These are phyloP conservation scores for Tarenaya hassleriana DNA, from an alignment of 345 rosid genomes.

Conservation along the genomic window DNA sequence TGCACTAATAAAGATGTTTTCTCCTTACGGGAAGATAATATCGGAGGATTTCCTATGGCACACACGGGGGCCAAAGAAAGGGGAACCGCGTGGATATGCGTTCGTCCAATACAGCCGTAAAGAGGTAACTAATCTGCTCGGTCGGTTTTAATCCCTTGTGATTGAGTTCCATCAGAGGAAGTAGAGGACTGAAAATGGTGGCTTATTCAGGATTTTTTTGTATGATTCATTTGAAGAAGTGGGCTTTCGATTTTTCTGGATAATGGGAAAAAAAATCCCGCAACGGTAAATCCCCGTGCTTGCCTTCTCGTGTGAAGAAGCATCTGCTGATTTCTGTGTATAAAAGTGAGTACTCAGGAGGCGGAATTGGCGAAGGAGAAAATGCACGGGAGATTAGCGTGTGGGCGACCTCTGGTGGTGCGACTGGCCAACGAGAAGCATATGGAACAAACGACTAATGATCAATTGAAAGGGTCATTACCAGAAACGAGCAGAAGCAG, in stretches of 20 bases:
- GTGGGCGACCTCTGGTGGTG: constrained; percentile 80
- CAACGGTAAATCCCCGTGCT: too few species aligned
- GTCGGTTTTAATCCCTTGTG: neutral
- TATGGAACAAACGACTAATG: constrained; percentile 36
- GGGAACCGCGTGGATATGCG: constrained; percentile 86
- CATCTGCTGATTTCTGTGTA: constrained; percentile 52
- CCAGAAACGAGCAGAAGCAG: constrained; percentile 37
- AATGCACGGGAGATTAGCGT: constrained; percentile 90
- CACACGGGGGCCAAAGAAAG: constrained; percentile 84
- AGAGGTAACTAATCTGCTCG: constrained; percentile 57
- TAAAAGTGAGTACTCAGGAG: constrained; percentile 97
- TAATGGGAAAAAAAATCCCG: too few species aligned
- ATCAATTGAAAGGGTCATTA: constrained; percentile 27
- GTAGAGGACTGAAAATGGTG: neutral
- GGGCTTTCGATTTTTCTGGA: too few species aligned
- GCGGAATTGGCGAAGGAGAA: constrained; percentile 87
- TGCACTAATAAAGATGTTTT: constrained; percentile 79
- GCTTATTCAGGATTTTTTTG: neutral
- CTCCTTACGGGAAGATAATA: constrained; percentile 75
- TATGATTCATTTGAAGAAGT: neutral
- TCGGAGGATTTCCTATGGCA: constrained; percentile 95
- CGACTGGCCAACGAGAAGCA: constrained; percentile 75
- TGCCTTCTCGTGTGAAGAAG: constrained; percentile 6
- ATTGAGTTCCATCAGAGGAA: too few species aligned
- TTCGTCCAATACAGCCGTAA: constrained; percentile 66